Conservation (phyloP, 257 asterid species). For the Galeopsis tetrahit region DNA sequence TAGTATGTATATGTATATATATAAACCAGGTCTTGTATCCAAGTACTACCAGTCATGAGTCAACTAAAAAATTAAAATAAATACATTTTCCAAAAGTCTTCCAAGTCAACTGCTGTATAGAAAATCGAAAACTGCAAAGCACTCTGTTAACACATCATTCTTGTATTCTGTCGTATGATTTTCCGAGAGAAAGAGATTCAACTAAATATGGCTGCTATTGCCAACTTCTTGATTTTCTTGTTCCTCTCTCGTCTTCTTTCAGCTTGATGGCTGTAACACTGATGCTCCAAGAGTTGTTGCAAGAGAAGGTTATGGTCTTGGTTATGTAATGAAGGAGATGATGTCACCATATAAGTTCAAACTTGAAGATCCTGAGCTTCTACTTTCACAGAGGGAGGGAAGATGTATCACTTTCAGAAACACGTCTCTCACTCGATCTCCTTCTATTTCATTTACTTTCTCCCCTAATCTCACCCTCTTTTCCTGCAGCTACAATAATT, state of each 20-base stretch:
- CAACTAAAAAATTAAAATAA: too few species aligned
- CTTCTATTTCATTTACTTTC: slow-evolving; percentile 33
- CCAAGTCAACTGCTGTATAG: too few species aligned
- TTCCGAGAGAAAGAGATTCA: too few species aligned
- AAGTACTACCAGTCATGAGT: too few species aligned
- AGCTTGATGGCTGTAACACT: neutral
- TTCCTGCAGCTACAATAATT: too few species aligned
- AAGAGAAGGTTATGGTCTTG: neutral
- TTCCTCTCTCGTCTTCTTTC: neutral
- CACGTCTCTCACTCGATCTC: slow-evolving; percentile 10
- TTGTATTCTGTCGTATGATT: too few species aligned
- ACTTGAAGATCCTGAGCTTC: neutral
- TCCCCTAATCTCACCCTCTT: slow-evolving; percentile 36
- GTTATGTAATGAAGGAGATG: neutral
- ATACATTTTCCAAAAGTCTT: too few species aligned
- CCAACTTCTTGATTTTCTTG: neutral
- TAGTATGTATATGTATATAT: too few species aligned
- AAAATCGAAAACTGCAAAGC: too few species aligned
- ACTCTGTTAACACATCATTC: too few species aligned
- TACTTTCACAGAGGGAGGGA: fast-evolving
- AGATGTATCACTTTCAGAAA: slow-evolving; percentile 8
- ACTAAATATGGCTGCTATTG: too few species aligned
- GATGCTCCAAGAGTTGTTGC: slow-evolving; percentile 32
- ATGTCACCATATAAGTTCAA: neutral
- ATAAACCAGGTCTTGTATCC: too few species aligned